Evolutionary conservation across 768 basidiomycete genomes (phyloP).

Genomic region (Russula vinacea): DNA sequence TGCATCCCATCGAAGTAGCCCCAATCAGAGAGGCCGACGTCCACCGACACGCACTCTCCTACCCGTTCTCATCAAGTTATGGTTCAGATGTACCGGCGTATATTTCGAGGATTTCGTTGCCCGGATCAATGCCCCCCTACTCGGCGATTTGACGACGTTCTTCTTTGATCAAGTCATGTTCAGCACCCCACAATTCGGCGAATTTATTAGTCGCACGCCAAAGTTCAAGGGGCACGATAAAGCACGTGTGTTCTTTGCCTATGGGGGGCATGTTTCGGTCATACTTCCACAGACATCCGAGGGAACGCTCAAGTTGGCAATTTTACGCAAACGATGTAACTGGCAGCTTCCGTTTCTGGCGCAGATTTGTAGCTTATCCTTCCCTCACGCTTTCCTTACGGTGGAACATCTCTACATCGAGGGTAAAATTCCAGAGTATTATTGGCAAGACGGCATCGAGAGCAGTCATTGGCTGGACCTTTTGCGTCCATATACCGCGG

Average conservation of each 20-base stretch:
- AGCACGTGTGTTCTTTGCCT: not conserved
- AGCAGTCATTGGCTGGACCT: not conserved
- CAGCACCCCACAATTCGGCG: not conserved
- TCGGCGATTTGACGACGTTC: not conserved
- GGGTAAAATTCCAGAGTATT: too few species aligned
- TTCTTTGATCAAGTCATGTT: not conserved
- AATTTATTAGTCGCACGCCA: not conserved
- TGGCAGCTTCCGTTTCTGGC: not conserved
- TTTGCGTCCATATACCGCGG: not conserved
- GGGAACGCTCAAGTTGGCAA: not conserved
- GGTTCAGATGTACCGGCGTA: not conserved
- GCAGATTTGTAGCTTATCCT: not conserved
- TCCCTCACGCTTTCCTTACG: not conserved
- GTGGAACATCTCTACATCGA: not conserved
- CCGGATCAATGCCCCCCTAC: not conserved
- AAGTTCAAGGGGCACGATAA: not conserved
- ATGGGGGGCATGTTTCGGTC: not conserved
- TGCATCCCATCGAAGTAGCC: too few species aligned
- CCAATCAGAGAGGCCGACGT: not conserved
- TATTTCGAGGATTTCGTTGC: not conserved
- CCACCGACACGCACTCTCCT: not conserved
- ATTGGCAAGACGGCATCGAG: not conserved
- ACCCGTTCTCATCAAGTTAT: not conserved
- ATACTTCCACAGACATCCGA: not conserved
- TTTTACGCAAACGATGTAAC: not conserved